Evolutionary conservation across 2,329 filamentous ascomycete species (phyloP).

Genomic region (Herpotrichia juniperi): DNA sequence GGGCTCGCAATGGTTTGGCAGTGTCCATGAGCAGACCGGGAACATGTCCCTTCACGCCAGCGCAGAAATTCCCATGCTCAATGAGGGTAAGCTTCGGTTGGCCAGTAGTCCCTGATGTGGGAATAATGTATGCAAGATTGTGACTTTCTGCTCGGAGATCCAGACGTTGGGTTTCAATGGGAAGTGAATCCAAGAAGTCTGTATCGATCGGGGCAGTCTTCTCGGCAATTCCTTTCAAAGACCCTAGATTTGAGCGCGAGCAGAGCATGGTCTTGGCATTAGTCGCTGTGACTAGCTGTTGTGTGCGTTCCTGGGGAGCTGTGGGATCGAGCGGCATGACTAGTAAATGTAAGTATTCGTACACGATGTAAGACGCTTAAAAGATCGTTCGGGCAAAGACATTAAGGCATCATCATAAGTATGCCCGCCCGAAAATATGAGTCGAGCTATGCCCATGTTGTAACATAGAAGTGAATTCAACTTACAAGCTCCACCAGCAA

Average conservation of each 20-base stretch:
- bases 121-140: constrained; percentile 31
- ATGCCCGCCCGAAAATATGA: too few relatives aligned
- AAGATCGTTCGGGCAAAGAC: not conserved
- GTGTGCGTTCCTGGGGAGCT: constrained; percentile 22
- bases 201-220: constrained; percentile 17
- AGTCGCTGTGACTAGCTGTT: constrained; percentile 18
- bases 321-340: constrained; percentile 28
- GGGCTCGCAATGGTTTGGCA: constrained; percentile 11
- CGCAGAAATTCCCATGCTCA: constrained; percentile 27
- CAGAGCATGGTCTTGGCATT: constrained; percentile 22
- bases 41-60: constrained; percentile 21
- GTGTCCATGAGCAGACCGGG: constrained; percentile 15
- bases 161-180: constrained; percentile 5
- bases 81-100: constrained; percentile 28
- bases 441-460: not conserved
- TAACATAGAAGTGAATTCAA: constrained; percentile 1
- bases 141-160: constrained; percentile 12
- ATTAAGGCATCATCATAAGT: too few relatives aligned
- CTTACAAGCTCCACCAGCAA: constrained; percentile 38
- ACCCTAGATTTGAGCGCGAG: constrained; percentile 9
- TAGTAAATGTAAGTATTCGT: constrained; percentile 10
- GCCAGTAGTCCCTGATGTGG: constrained; percentile 30
- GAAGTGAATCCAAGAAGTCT: constrained; percentile 14
- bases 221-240: constrained; percentile 11
- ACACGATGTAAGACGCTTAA: not conserved